Percentiles rank a stretch among this genome's conserved stretches.
These are phyloP conservation scores for Suhomyces choctaworum DNA, from an alignment of 1,139 yeast species.

Conservation along the genomic window DNA sequence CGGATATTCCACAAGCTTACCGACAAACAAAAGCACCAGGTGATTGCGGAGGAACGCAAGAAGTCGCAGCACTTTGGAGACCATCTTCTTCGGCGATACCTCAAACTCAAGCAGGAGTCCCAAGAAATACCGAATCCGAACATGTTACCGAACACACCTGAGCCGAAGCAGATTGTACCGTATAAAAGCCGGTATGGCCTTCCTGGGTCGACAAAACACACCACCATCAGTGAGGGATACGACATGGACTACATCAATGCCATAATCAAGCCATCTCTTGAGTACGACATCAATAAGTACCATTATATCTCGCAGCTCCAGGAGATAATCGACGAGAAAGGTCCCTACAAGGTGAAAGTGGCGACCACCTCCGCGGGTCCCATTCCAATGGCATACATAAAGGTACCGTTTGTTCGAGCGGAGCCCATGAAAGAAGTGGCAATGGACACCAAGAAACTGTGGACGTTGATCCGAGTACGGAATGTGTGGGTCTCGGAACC, in stretches of 20 bases:
- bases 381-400: slow-evolving; percentile 30
- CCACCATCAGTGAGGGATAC: slow-evolving; percentile 29
- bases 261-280: slow-evolving; percentile 39
- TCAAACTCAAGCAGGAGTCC: slow-evolving; percentile 30
- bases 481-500: slow-evolving; percentile 30
- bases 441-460: slow-evolving; percentile 35
- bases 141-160: slow-evolving; percentile 33
- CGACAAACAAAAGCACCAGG: slow-evolving; percentile 10
- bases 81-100: slow-evolving; percentile 27
- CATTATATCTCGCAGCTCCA: slow-evolving; percentile 25
- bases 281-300: slow-evolving; percentile 34
- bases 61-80: slow-evolving; percentile 17
- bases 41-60: slow-evolving; percentile 12
- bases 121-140: slow-evolving; percentile 36
- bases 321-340: slow-evolving; percentile 30
- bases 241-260: slow-evolving; percentile 37
- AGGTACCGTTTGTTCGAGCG: slow-evolving; percentile 27
- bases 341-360: slow-evolving; percentile 40
- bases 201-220: slow-evolving; percentile 25
- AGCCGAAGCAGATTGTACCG: slow-evolving; percentile 10
- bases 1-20: slow-evolving; percentile 8
- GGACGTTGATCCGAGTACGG: slow-evolving; percentile 22
- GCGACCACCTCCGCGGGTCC: slow-evolving; percentile 35
- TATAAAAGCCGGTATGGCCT: slow-evolving; percentile 13
- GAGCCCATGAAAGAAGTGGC: slow-evolving; percentile 30